Conservation (phyloP, 2,329 filamentous ascomycete species). For the Pleurostoma richardsiae region DNA sequence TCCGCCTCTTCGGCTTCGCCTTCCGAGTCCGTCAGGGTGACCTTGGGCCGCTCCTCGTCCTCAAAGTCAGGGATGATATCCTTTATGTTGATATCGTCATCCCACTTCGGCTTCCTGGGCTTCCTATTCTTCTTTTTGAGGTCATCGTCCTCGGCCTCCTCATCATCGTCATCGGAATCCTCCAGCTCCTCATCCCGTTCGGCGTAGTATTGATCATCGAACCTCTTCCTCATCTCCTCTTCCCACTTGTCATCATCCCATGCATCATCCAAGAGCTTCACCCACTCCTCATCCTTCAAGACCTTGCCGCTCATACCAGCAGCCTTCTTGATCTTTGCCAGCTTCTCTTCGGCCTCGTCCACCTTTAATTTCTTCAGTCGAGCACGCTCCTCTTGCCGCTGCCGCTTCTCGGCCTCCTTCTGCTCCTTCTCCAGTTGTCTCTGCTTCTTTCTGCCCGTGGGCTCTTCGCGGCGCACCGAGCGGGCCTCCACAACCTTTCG, state of each 20-base stretch:
- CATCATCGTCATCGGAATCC: conserved; percentile 48
- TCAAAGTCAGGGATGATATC: conserved; percentile 86
- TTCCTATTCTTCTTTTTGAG: conserved; percentile 54
- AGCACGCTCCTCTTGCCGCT: conserved; percentile 75
- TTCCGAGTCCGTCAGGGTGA: conserved; percentile 52
- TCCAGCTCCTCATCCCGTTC: conserved; percentile 59
- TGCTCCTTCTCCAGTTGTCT: conserved; percentile 73
- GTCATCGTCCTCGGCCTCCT: conserved; percentile 38
- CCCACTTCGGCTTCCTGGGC: conserved; percentile 82
- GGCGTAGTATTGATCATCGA: conserved; percentile 88
- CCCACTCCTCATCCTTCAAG: conserved; percentile 73
- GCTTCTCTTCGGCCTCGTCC: conserved; percentile 82
- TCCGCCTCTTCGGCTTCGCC: conserved; percentile 30
- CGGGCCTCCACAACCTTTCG: conserved; percentile 78
- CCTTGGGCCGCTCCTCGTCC: conserved; percentile 48
- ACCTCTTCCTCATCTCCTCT: conserved; percentile 79
- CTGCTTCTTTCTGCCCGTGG: conserved; percentile 68
- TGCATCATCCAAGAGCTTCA: conserved; percentile 75
- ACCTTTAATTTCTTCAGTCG: conserved; percentile 82
- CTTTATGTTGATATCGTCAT: conserved; percentile 96
- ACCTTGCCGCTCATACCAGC: conserved; percentile 70
- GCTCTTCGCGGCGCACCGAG: conserved; percentile 81
- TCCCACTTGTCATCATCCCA: conserved; percentile 93
- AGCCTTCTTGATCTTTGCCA: conserved; percentile 83
- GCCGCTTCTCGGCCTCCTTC: conserved; percentile 72